Percentiles rank a stretch among this genome's conserved stretches.
Evolutionary conservation across 2,329 filamentous ascomycete species (phyloP).

Genomic region (Aureobasidium uvarum): DNA sequence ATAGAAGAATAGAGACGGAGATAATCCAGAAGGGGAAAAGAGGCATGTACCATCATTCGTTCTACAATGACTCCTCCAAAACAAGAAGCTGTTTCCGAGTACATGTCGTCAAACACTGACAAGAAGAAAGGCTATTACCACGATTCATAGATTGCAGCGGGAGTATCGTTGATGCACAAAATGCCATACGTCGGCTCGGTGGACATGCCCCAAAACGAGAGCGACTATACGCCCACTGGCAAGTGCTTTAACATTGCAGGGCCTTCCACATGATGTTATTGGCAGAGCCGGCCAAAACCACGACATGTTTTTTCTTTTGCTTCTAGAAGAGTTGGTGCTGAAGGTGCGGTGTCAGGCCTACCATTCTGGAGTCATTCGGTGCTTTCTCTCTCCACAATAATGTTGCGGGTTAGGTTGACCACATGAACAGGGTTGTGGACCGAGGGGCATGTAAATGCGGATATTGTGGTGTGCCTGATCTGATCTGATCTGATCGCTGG

Average conservation of each 20-base stretch:
- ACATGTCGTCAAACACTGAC: slow-evolving; percentile 7
- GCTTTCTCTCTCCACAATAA: neutral
- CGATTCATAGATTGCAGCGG: neutral
- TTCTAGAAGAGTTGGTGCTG: neutral
- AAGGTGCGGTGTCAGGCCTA: neutral
- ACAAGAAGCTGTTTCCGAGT: slow-evolving; percentile 5
- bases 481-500: slow-evolving; percentile 15
- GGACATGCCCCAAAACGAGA: neutral
- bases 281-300: neutral
- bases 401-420: slow-evolving; percentile 6
- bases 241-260: neutral
- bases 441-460: too few species aligned
- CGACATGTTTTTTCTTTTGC: neutral
- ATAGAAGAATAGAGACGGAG: neutral
- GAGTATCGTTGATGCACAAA: neutral
- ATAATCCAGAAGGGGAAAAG: neutral
- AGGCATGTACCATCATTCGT: neutral
- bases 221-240: neutral
- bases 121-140: neutral
- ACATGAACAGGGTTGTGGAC: too few species aligned
- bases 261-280: slow-evolving; percentile 11
- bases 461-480: neutral
- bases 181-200: neutral
- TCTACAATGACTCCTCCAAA: neutral
- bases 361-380: neutral